Conservation (phyloP, 495 filamentous ascomycete species). For the Copromyces sp. region DNA sequence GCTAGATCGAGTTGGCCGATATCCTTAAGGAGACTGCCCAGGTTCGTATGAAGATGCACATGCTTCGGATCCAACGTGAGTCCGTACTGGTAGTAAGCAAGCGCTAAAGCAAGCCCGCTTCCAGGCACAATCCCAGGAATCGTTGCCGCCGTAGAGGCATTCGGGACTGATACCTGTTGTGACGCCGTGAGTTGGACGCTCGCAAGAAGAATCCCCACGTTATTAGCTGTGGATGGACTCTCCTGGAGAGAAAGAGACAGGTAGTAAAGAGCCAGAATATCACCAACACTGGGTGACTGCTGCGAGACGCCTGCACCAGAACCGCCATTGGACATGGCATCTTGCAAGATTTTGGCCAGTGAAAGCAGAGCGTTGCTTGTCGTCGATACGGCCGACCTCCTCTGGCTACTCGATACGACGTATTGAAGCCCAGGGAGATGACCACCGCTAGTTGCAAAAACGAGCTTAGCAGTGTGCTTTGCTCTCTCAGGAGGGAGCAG, state of each 20-base stretch:
- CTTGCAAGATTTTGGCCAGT: constrained; percentile 95
- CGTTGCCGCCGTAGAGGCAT: constrained; percentile 25
- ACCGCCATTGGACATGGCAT: constrained; percentile 82
- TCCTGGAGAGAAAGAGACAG: constrained; percentile 89
- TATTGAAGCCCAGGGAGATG: constrained; percentile 75
- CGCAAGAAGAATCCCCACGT: constrained; percentile 92
- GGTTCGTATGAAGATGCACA: constrained; percentile 96
- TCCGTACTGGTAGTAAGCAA: constrained; percentile 93
- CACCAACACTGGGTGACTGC: constrained; percentile 66
- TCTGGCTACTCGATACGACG: constrained; percentile 60
- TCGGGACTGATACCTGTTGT: constrained; percentile 19
- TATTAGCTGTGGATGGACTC: constrained; percentile 96
- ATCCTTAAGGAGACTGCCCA: constrained; percentile 92
- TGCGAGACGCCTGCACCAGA: constrained; percentile 46
- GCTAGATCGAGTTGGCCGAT: constrained; percentile 87
- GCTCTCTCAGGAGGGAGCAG: constrained; percentile 77
- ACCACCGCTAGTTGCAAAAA: constrained; percentile 63
- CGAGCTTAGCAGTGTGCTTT: constrained; percentile 70
- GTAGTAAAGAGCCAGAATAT: constrained; percentile 94
- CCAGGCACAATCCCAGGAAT: constrained; percentile 78
- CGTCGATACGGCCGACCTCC: constrained; percentile 78
- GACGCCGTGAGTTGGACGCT: constrained; percentile 73
- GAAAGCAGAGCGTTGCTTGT: constrained; percentile 94
- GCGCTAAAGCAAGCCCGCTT: constrained; percentile 76
- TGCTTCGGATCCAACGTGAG: constrained; percentile 76